These are phyloP conservation scores for Arabidopsis lyrata DNA, from an alignment of 441 rosid genomes.

Conservation along the genomic window DNA sequence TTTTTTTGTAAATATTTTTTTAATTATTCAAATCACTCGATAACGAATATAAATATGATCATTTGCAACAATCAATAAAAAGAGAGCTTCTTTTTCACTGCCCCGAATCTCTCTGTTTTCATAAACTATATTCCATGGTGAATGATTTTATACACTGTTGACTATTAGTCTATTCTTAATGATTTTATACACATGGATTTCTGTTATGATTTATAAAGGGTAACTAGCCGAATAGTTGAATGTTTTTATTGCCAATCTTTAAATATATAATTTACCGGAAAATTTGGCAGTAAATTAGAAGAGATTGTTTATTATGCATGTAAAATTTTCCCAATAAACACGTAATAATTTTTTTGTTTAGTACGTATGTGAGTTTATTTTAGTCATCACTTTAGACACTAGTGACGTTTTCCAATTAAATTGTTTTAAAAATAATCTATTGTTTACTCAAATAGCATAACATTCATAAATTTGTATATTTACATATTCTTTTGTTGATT, in stretches of 20 bases:
- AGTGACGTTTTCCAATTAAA: neutral
- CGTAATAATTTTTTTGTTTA: neutral
- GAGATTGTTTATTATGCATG: neutral
- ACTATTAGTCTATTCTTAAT: slow-evolving; percentile 13
- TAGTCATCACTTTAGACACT: neutral
- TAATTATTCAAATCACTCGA: slow-evolving; percentile 3
- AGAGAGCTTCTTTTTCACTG: slow-evolving; percentile 43
- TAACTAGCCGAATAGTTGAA: neutral
- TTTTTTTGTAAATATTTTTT: slow-evolving; percentile 34
- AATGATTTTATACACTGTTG: slow-evolving; percentile 33
- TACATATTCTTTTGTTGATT: too few species aligned
- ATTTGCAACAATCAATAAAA: slow-evolving; percentile 47
- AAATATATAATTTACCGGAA: neutral
- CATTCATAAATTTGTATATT: neutral
- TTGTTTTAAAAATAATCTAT: neutral
- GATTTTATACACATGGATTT: neutral
- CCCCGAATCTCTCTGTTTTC: slow-evolving; percentile 44
- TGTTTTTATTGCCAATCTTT: neutral
- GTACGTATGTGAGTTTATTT: neutral
- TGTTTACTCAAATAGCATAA: neutral
- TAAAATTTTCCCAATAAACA: neutral
- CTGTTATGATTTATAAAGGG: neutral
- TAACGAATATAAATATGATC: slow-evolving; percentile 34
- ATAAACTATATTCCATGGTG: slow-evolving; percentile 38
- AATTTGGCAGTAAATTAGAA: neutral